Base-by-base conservation (phyloP, 1,139 yeast genomes). In the Diutina catenulata region DNA sequence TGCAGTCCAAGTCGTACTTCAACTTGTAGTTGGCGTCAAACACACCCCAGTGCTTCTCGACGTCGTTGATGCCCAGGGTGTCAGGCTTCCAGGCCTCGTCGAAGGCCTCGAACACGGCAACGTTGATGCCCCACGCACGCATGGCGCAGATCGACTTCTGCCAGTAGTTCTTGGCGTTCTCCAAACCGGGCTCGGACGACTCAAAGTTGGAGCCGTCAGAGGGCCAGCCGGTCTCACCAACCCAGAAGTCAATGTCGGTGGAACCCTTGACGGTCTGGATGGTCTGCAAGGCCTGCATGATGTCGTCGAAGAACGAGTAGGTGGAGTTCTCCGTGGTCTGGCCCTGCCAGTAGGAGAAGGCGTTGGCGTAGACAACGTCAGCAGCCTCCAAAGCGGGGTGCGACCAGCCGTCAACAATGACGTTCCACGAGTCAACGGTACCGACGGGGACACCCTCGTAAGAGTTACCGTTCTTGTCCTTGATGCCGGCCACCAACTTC, bases 171-270 rank as follows among this genome's bases (percentile, higher is more conserved):
- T 70, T 67, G 43, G 97, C 96, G 54, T 84, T 86, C 37, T 58
- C 68, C 42, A 76, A 70, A 51, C 78, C 59, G 51, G 97, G 95
- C 37, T 61, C 55, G 41, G 91, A 61, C 46, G 53, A 40, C 55
- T 76, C 83, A 52, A 63, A 87, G 57, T 68, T 62, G 46, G 86
- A 76, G 59, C 98, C 98, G 10, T 70, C 77, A 35, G 95, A 75
- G 56, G 97, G 95, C 95, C 96, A 88, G 50, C 97, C 98, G 48
- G 97, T 91, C 70, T 91, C 97, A 57, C 97, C 97, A 53, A 88
- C 91, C 87, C 91, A 87, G 70, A 88, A 86, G 43, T 74, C 70
- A 50, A 87, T 71, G 60, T 84, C 87, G 43, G 88, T 80, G 42
- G 80, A 64, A 45, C 94, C 95, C 70, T 88, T 88, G 48, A 75